These are phyloP conservation scores for Hibiscus trionum DNA, from an alignment of 345 rosid genomes.

Conservation along the genomic window DNA sequence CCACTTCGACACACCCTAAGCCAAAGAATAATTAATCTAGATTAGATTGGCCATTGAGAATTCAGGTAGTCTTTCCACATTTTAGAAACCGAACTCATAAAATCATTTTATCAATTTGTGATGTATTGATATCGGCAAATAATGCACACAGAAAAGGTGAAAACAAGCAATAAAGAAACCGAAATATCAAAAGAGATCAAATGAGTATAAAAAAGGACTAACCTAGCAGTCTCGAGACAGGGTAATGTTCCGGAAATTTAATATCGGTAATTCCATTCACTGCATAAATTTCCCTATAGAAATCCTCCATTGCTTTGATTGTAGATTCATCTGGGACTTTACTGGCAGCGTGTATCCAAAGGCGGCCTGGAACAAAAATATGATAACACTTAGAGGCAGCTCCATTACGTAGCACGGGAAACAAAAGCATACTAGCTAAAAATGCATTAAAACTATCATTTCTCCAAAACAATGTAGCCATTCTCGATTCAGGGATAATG, in stretches of 20 bases:
- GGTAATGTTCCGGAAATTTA: constrained; percentile 63
- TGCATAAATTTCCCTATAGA: constrained; percentile 72
- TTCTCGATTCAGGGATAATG: not conserved
- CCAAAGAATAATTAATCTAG: not conserved
- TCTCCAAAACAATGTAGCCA: not conserved
- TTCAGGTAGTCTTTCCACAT: not conserved
- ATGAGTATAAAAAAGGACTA: not conserved
- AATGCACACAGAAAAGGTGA: not conserved
- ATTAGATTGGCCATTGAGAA: not conserved
- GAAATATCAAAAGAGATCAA: not conserved
- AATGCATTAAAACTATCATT: not conserved
- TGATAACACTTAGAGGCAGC: not conserved
- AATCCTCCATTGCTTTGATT: constrained; percentile 85
- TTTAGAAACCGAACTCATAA: not conserved
- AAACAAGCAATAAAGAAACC: not conserved
- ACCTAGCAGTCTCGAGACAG: constrained; percentile 78
- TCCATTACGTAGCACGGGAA: not conserved
- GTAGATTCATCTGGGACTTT: constrained; percentile 83
- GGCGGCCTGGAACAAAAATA: constrained; percentile 45
- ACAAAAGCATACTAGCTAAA: not conserved
- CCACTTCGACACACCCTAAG: constrained; percentile 64
- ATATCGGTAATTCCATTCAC: constrained; percentile 54
- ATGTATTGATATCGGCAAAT: not conserved
- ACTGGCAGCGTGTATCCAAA: constrained; percentile 94
- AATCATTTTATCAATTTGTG: not conserved